Evolutionary conservation across 176 grass and related monocot genomes (phyloP), one percentile per base, ranked within the genome.

Genomic region (Metroxylon sagu): DNA sequence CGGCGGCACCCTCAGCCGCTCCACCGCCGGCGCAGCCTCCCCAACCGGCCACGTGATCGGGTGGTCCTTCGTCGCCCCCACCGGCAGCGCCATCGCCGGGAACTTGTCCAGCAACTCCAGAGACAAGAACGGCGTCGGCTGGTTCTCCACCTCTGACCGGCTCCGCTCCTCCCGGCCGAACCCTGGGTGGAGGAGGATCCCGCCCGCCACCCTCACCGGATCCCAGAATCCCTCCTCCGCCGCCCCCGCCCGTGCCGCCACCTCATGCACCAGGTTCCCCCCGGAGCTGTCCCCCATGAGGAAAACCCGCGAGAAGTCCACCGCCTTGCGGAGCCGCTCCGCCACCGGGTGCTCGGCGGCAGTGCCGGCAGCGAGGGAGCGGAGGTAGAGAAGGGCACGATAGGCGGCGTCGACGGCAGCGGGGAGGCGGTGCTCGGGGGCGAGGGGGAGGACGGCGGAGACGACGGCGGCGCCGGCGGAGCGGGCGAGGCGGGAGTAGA

Each of bases 281-380:
- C 89, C 89, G 17, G 89, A 95, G 89, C 89, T 95, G 76, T 89
- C 89, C 17, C 89, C 89, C 30, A 95, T 64, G 53, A 85, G 85
- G 74, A 89, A 95, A 50, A 89, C 75, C 26, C 85, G 77, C 48
- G 85, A 82, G 51, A 85, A 23, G 75, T 95, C 85, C 8, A 74
- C 72, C 3, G 69, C 57, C 53, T 49, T 18, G n/a, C 75, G 74
- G 53, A 89, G 73, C 26, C 84, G 65, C 43, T 53, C 18, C 4
- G 54, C 56, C 30, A 68, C 16, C 57, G 35, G 1, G 35, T 43
- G 35, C 35, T 43, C 35, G 35, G 35, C 35, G 35, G 1, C 35
- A 10, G 10, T 43, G 35, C 35, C 35, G 35, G 35, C 35, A 1
- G 19, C 4, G 7, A 68, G 4, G 18, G 71, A 53, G 16, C 89